These are phyloP conservation scores for Aspergillus neoniger DNA, from an alignment of 2,329 filamentous ascomycete species.

Conservation along the genomic window DNA sequence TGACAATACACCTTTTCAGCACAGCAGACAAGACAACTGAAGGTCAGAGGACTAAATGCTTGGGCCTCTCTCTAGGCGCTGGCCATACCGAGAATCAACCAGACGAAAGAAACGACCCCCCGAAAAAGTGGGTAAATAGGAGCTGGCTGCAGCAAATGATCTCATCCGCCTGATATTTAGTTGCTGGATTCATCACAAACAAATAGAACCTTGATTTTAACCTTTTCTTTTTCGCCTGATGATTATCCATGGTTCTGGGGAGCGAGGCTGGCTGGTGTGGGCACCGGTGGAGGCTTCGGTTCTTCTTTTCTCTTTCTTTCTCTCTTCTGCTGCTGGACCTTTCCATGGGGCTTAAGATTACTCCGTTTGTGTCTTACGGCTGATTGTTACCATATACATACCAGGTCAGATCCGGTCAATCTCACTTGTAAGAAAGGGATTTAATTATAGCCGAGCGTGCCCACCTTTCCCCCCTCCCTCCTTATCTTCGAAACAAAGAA, in stretches of 20 bases:
- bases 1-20: too few species aligned
- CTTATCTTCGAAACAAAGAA: not conserved
- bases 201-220: constrained; percentile 22
- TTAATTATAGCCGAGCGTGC: not conserved
- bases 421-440: not conserved
- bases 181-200: constrained; percentile 13
- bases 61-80: constrained; percentile 14
- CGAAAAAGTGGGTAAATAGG: constrained; percentile 10
- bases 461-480: not conserved
- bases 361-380: not conserved
- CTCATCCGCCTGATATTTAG: constrained; percentile 9
- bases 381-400: not conserved
- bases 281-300: not conserved
- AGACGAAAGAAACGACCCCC: constrained; percentile 2
- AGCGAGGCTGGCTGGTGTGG: constrained; percentile 5
- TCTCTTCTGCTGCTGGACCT: not conserved
- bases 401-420: not conserved
- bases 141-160: constrained; percentile 14
- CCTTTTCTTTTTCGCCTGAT: constrained; percentile 25
- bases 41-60: constrained; percentile 10
- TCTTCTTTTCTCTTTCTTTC: not conserved
- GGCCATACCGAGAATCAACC: constrained; percentile 15
- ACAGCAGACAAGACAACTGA: too few species aligned
- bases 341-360: constrained; percentile 1
- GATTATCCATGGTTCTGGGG: constrained; percentile 24